phyloP scores from a whole-genome alignment of 2,329 filamentous ascomycete species.

The Zasmidium citrigriseum region DNA sequence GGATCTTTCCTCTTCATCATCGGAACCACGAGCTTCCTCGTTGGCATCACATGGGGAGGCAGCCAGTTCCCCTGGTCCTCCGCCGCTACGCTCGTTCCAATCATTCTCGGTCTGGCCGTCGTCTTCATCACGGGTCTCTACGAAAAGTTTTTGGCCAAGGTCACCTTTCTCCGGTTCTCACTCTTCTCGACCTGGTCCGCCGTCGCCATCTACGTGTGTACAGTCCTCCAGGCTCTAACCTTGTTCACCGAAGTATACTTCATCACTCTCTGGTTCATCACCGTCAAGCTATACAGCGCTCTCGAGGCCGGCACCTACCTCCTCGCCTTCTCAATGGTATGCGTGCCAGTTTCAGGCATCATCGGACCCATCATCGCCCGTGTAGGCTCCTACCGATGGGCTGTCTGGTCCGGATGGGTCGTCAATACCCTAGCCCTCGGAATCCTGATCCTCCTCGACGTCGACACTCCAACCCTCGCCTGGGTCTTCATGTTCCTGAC shows the following conservation, averaged over 20 bases:
- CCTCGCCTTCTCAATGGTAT: conserved; percentile 39
- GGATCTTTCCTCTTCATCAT: conserved; percentile 25
- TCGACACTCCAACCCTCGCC: conserved; percentile 36
- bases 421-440: conserved; percentile 46
- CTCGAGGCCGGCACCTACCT: conserved; percentile 42
- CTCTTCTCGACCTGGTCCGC: conserved; percentile 35
- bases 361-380: conserved; percentile 33
- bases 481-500: conserved; percentile 50
- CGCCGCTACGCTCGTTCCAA: conserved; percentile 37
- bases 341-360: conserved; percentile 26
- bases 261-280: conserved; percentile 45
- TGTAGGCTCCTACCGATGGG: conserved; percentile 32
- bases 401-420: conserved; percentile 29
- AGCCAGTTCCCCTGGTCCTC: conserved; percentile 38
- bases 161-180: conserved; percentile 32
- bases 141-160: conserved; percentile 25
- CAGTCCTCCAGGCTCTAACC: conserved; percentile 34
- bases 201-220: conserved; percentile 33
- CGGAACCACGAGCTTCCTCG: conserved; percentile 27
- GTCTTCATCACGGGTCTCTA: conserved; percentile 28
- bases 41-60: conserved; percentile 41
- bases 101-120: conserved; percentile 36
- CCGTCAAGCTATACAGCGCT: conserved; percentile 41
- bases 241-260: conserved; percentile 42
- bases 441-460: conserved; percentile 43